phyloP scores from a whole-genome alignment of 805 yeast species.

The Pichia sporocuriosa region DNA sequence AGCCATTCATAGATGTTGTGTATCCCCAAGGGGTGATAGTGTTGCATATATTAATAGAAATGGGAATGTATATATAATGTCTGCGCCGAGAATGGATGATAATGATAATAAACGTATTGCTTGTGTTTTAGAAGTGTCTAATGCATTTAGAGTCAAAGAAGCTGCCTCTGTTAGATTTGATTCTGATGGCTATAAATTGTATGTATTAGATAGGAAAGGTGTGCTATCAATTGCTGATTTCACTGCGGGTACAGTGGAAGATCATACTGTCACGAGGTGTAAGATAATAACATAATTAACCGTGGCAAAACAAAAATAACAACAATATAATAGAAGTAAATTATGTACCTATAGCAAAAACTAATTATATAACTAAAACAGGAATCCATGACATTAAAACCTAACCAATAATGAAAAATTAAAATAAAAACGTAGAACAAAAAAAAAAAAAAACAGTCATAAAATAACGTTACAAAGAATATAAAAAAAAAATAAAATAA shows the following conservation, averaged over 20 bases:
- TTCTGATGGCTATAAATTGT: slow-evolving; percentile 73
- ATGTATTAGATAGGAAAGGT: slow-evolving; percentile 77
- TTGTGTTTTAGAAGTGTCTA: slow-evolving; percentile 69
- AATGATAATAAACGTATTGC: slow-evolving; percentile 54
- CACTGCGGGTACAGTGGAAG: slow-evolving; percentile 76
- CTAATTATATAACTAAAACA: no score
- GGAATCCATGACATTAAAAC: no score
- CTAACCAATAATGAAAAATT: no score
- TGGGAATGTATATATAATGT: slow-evolving; percentile 67
- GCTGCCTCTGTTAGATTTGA: slow-evolving; percentile 77
- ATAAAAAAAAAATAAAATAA: no score
- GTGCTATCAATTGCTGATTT: slow-evolving; percentile 74
- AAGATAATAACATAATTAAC: slow-evolving; percentile 40
- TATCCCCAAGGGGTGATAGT: slow-evolving; percentile 84
- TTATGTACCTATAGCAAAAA: no score
- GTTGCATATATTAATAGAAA: slow-evolving; percentile 73
- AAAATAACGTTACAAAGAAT: background rate
- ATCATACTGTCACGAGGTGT: slow-evolving; percentile 59
- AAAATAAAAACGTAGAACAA: no score
- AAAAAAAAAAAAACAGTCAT: no score
- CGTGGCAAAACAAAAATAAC: no score
- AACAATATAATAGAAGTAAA: no score
- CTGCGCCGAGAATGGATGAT: slow-evolving; percentile 51
- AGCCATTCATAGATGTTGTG: slow-evolving; percentile 61
- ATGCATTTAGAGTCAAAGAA: slow-evolving; percentile 64